Evolutionary conservation across 768 basidiomycete genomes (phyloP), one percentile per base, ranked within the genome.

Genomic region (Boletus vermiculosoides): DNA sequence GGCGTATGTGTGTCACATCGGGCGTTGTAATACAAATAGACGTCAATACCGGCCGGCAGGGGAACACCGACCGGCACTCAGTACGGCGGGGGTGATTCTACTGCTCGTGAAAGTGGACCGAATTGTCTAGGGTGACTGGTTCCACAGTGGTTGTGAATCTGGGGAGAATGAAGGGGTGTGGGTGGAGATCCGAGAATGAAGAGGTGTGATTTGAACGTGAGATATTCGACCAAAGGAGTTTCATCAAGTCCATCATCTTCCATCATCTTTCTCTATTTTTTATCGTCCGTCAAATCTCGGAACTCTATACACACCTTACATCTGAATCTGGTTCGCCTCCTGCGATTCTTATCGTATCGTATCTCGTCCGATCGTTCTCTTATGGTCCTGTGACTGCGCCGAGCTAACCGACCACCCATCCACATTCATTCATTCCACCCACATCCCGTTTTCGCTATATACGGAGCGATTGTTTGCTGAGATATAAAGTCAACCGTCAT

Each of bases 401-500:
- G 58, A 30, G 36, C 15, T 33, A n/a, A 33, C 55, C 47, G 46
- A 49, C 49, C 37, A 45, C 30, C 50, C 49, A 45, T 48, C 56
- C 62, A 61, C 55, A 51, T 48, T 55, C 66, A 41, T 56, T 57
- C 42, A 56, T 54, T 55, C 55, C 61, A 63, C 66, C 57, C 61
- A 44, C 53, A 56, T 11, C 15, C 45, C 39, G 15, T 31, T 42
- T 53, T 50, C 56, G 52, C 47, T 64, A 60, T 41, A 63, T 64
- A 57, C 56, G 58, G 55, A 20, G 57, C 50, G 50, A 53, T 54
- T 49, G 40, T 49, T 50, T 40, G 54, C 51, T 42, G 51, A 47
- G 55, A 59, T 76, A 75, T 76, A 77, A 74, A 71, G 63, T 61
- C 58, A 41, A 56, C 63, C 47, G 63, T 39, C 52, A 39, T 34